Conservation (phyloP, 768 basidiomycete species). For the Boletus patriciae region DNA sequence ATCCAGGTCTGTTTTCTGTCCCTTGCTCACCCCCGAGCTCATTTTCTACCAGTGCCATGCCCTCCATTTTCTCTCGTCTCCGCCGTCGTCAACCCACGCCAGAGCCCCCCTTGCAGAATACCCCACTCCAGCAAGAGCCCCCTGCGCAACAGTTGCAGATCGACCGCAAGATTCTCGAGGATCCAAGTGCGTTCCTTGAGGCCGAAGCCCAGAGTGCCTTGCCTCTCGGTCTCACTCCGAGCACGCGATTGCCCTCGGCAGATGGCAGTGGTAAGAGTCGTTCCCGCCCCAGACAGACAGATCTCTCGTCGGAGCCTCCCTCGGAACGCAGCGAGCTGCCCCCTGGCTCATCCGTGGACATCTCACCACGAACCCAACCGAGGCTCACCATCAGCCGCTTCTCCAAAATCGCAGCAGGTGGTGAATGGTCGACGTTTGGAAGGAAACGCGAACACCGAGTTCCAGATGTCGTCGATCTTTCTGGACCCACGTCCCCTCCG, state of each 20-base stretch:
- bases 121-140: neutral
- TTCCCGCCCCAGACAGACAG: slow-evolving; percentile 3
- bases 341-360: slow-evolving; percentile 3
- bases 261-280: slow-evolving; percentile 4
- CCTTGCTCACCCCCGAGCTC: neutral
- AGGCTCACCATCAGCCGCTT: slow-evolving; percentile 14
- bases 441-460: slow-evolving; percentile 21
- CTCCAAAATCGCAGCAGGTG: slow-evolving; percentile 20
- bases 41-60: slow-evolving; percentile 13
- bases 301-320: neutral
- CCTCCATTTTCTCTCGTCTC: slow-evolving; percentile 36
- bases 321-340: slow-evolving; percentile 1
- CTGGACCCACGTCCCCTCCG: slow-evolving; percentile 11
- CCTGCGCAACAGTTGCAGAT: slow-evolving; percentile 13
- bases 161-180: slow-evolving; percentile 30
- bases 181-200: slow-evolving; percentile 33
- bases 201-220: slow-evolving; percentile 1
- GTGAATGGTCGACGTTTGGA: slow-evolving; percentile 40
- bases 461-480: slow-evolving; percentile 14
- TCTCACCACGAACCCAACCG: slow-evolving; percentile 14
- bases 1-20: neutral
- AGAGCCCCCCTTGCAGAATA: slow-evolving; percentile 13
- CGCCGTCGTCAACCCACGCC: slow-evolving; percentile 27
- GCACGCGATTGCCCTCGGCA: slow-evolving; percentile 22
- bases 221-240: slow-evolving; percentile 30